Evolutionary conservation across 192 early-diverging fungal genomes (phyloP), one percentile per base, ranked within the genome.

Genomic region (Backusella luteola): DNA sequence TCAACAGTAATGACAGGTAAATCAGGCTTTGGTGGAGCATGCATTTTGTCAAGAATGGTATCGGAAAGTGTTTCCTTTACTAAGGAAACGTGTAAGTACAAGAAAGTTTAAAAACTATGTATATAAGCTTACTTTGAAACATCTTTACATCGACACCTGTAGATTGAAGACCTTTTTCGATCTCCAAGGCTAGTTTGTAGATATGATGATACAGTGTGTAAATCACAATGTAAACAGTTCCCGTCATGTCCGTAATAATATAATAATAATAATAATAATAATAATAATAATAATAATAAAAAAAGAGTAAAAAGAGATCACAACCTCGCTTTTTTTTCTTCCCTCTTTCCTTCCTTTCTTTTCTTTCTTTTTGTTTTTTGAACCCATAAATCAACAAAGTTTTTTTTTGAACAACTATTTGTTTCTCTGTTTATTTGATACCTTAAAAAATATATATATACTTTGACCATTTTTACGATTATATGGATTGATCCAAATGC

Each of bases 121-220:
- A 4, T 23, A 23, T 11, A 69, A 6, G 19, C 46, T 35, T 73
- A 78, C 80, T 85, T 87, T 81, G 88, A 76, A 75, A 89, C 34
- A 88, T 46, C 35, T 81, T 77, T n/a, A 74, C 74, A 9, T 80
- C 52, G 2, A 76, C 79, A 76, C 82, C 82, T 26, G 74, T 46
- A 44, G 84, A 84, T 76, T 91, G 76, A 67, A 93, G 83, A 17
- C 95, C 95, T 75, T 87, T 86, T 78, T 93, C 83, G 36, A 94
- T 73, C 17, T 85, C 84, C 71, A 91, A 77, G 56, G 92, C 93
- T 19, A 96, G 79, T 21, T 80, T 89, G 76, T 90, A 85, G 81
- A 94, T 81, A 85, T 96, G 95, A 67, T 90, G 90, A 78, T 90
- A 92, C 17, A 77, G 34, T 32, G 79, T 36, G 34, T 84, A 80